Base-by-base conservation (phyloP, 495 filamentous ascomycete genomes). In the Trichoderma asperelloides region DNA sequence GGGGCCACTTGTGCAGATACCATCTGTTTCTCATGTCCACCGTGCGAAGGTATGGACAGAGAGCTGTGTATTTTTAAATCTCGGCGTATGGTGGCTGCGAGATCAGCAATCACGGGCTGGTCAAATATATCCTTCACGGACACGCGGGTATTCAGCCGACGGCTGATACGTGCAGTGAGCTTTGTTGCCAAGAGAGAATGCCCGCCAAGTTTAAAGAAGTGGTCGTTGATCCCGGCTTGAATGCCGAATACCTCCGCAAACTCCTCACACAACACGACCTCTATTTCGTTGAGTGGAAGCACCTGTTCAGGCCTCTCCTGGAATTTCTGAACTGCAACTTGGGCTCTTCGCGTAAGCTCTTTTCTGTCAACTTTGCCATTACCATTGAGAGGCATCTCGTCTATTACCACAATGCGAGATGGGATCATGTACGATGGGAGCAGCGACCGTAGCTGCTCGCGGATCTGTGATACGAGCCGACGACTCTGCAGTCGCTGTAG, bases 141-240 rank as follows among this genome's bases (percentile, higher is more conserved):
- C 12, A 68, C 47, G 21, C 66, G 37, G 41, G 62, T 47, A 33
- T 64, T 21, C 39, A 68, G 51, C 41, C 66, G 66, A 64, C 62
- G 62, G 25, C 66, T 37, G 60, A 68, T 25, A 39, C 66, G 66
- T 6, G 62, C 62, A 21, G 62, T 62, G 41, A 68, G 66, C 25
- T 68, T 68, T 18, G 66, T 64, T 6, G 66, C 66, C 66, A 68
- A 33, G 66, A 68, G 66, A 25, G 65, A 66, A 73, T 89, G 83
- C 11, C 87, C 88, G 65, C 88, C 87, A 45, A 85, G 74, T 40
- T 89, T 86, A 65, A 88, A 88, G 81, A 89, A 90, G 3, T 75
- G 78, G 62, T 84, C 78, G n/a, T 87, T 77, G n/a, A 81, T 78
- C 11, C 74, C 76, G 62, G 88, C 76, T 72, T 60, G 27, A 18